Evolutionary conservation across 2,329 filamentous ascomycete genomes (phyloP), one percentile per base, ranked within the genome.

Genomic region (Tolypocladium album): DNA sequence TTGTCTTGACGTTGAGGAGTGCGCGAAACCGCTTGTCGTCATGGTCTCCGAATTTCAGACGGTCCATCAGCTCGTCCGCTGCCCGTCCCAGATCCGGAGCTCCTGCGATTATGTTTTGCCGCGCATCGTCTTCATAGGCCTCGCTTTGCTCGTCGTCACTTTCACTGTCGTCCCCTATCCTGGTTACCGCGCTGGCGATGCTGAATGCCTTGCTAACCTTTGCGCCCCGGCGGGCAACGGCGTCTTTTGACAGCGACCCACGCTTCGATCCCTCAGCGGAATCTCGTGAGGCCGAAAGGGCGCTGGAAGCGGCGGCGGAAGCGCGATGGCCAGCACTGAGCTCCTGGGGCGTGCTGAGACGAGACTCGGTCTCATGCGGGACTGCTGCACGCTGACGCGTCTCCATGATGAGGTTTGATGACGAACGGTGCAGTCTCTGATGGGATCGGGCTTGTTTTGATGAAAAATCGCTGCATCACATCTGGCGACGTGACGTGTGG

Each of bases 1-100:
- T 55, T 20, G 11, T 55, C 13, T 55, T 55, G 31, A 55, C 50
- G 8, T 38, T 39, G 27, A 59, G 52, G 17, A 62, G 15, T 3
- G 27, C n/a, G 7, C 57, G 60, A 52, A 55, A 57, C 5, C 47
- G 31, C 20, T 22, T 47, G 50, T 58, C 39, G 4, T 24, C 57
- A 38, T 60, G 4, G 22, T 47, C 24, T 4, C 55, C 58, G 27
- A 59, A 58, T 1, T 15, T 27, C 6, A 63, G 57, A 4, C 58
- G 62, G 5, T 31, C 34, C 34, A 63, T 53, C 20, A 64, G 39
- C 47, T 60, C 61, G 17, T 47, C 42, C 8, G 60, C 59, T 9
- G 59, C 61, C 22, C 39, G 24, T 40, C 17, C 40, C 17, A 63
- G 52, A 24, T 62, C 59, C 1, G 55, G 50, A 13, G 62, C 59